These are phyloP conservation scores for Komagataella kurtzmanii DNA, from an alignment of 805 yeast genomes.

Conservation along the genomic window DNA sequence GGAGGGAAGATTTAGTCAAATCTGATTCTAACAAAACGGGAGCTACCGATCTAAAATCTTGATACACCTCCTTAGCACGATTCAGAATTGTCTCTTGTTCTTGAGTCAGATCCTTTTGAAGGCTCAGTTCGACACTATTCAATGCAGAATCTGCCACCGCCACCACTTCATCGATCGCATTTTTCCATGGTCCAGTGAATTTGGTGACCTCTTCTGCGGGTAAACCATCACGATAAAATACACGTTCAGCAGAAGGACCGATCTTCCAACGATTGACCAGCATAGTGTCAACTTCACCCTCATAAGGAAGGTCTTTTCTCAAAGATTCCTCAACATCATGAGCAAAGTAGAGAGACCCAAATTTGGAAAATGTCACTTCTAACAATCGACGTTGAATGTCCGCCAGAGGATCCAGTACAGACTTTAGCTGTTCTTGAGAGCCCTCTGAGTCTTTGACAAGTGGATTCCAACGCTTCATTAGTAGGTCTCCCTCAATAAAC, in stretches of 20 bases:
- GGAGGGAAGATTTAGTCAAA: constrained; percentile 33
- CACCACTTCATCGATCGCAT: constrained; percentile 33
- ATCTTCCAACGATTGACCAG: constrained; percentile 68
- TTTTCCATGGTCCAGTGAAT: constrained; percentile 68
- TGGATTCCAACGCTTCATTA: constrained; percentile 91
- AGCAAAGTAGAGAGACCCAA: constrained; percentile 74
- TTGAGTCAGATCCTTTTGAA: constrained; percentile 35
- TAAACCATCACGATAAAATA: constrained; percentile 52
- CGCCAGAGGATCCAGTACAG: constrained; percentile 61
- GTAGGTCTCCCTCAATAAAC: constrained; percentile 59
- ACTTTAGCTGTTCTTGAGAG: constrained; percentile 34
- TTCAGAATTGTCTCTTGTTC: constrained; percentile 29
- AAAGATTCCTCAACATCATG: constrained; percentile 39
- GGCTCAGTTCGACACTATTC: constrained; percentile 46
- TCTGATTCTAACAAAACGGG: constrained; percentile 42
- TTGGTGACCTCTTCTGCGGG: constrained; percentile 33
- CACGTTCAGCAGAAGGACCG: constrained; percentile 80
- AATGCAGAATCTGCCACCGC: constrained; percentile 51
- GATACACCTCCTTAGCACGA: constrained; percentile 45
- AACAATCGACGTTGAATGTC: constrained; percentile 42
- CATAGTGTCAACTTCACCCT: constrained; percentile 43
- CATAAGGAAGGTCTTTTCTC: constrained; percentile 24
- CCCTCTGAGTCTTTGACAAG: constrained; percentile 43
- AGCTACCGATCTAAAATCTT: constrained; percentile 41
- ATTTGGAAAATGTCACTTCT: constrained; percentile 47